Evolutionary conservation across 2,329 filamentous ascomycete genomes (phyloP).

Genomic region (Cladobotryum protrusum): DNA sequence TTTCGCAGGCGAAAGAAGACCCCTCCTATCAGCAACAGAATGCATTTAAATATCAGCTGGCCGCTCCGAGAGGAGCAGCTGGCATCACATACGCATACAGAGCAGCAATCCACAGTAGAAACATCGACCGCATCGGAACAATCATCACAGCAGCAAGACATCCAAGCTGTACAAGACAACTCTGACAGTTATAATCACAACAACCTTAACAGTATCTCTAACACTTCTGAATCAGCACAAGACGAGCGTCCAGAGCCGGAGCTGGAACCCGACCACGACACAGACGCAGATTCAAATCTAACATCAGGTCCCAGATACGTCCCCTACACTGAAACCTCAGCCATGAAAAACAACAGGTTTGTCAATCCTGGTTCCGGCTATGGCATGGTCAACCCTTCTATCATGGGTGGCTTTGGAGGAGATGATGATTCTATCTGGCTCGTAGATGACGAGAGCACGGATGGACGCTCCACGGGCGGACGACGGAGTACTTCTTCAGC

Average conservation of each 20-base stretch:
- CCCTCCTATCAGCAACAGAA: conserved; percentile 10
- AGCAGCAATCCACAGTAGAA: not conserved
- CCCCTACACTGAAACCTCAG: conserved; percentile 18
- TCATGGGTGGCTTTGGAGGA: conserved; percentile 26
- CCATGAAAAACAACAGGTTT: conserved; percentile 24
- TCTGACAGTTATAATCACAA: no score
- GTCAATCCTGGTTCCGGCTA: conserved; percentile 20
- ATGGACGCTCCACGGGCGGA: conserved; percentile 4
- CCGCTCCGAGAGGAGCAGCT: conserved; percentile 7
- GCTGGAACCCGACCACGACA: conserved; percentile 3
- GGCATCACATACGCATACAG: not conserved
- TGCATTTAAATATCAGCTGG: conserved; percentile 10
- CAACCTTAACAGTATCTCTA: no score
- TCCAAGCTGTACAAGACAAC: no score
- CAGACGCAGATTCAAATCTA: not conserved
- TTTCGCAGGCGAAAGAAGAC: conserved; percentile 16
- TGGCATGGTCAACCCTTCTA: conserved; percentile 24
- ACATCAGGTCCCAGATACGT: conserved; percentile 16
- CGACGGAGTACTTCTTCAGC: no score
- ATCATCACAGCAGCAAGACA: not conserved
- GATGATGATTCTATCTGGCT: conserved; percentile 25
- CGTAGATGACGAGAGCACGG: conserved; percentile 23
- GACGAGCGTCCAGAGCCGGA: not conserved
- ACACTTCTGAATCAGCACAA: not conserved
- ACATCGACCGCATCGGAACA: not conserved